Conservation (phyloP, 805 yeast genomes). For the Metschnikowia aberdeeniae region DNA sequence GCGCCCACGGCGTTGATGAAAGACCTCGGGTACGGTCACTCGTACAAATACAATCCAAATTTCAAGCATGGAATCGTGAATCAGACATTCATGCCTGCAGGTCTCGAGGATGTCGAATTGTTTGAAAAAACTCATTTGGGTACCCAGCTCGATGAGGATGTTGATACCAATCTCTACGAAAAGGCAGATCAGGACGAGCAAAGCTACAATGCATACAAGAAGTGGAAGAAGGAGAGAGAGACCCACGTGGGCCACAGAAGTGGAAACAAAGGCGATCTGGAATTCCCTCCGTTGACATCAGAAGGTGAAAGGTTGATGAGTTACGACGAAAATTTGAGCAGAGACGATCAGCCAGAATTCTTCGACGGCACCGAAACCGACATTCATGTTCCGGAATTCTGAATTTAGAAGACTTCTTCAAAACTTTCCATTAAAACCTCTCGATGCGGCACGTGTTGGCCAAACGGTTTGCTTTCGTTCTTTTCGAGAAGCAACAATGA, state of each 20-base stretch:
- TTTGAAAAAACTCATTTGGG: constrained; percentile 59
- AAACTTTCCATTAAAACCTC: constrained; percentile 3
- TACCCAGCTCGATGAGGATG: constrained; percentile 13
- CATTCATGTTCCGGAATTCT: background rate
- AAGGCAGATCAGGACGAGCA: constrained; percentile 6
- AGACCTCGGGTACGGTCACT: constrained; percentile 78
- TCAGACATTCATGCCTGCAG: constrained; percentile 75
- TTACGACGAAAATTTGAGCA: constrained; percentile 31
- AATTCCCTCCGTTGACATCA: background rate
- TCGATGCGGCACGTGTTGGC: constrained; percentile 8
- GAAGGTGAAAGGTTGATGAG: constrained; percentile 14
- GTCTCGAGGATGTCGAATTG: constrained; percentile 38
- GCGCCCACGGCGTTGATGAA: constrained; percentile 93
- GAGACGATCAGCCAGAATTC: constrained; percentile 37
- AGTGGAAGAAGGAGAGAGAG: background rate
- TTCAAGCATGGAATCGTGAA: constrained; percentile 65
- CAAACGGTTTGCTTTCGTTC: constrained; percentile 8
- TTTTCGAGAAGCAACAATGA: constrained; percentile 12
- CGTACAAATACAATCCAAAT: constrained; percentile 86
- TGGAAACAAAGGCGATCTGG: background rate
- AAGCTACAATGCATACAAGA: constrained; percentile 18
- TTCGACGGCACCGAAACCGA: constrained; percentile 30
- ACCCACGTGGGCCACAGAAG: background rate
- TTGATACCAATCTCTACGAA: constrained; percentile 6
- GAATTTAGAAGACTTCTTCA: background rate